Percentiles rank a stretch among this genome's conserved stretches.
These are phyloP conservation scores for Mycena albidolilacea DNA, from an alignment of 768 basidiomycete species.

Conservation along the genomic window DNA sequence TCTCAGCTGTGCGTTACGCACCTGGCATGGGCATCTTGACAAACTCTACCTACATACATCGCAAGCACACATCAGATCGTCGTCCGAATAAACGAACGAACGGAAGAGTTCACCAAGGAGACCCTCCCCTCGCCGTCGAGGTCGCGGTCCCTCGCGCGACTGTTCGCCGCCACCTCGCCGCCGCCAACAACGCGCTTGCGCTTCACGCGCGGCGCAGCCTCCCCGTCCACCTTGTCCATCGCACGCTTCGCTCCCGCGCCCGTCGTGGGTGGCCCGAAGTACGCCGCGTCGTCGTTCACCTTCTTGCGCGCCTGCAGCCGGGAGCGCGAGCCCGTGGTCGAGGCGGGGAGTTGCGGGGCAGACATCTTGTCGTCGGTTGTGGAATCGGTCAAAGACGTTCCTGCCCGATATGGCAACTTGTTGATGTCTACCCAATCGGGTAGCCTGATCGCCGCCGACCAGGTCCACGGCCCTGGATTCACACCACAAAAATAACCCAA, in stretches of 20 bases:
- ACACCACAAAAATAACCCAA: background rate
- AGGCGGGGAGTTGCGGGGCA: constrained; percentile 48
- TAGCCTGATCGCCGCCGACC: background rate
- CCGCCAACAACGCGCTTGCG: constrained; percentile 67
- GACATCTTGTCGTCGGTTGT: constrained; percentile 49
- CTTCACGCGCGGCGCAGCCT: constrained; percentile 71
- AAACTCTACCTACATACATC: constrained; percentile 76
- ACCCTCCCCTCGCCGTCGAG: constrained; percentile 57
- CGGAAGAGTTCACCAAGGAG: constrained; percentile 53
- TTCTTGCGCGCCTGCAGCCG: constrained; percentile 76
- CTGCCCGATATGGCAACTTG: background rate
- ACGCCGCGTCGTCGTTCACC: constrained; percentile 78
- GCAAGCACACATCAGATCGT: constrained; percentile 24
- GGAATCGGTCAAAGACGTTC: background rate
- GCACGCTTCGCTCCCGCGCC: constrained; percentile 73
- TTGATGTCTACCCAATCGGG: background rate
- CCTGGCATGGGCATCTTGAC: constrained; percentile 71
- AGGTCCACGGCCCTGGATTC: background rate
- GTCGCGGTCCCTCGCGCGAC: constrained; percentile 43
- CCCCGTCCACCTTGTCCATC: constrained; percentile 78
- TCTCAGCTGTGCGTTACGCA: constrained; percentile 2
- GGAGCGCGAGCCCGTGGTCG: constrained; percentile 68
- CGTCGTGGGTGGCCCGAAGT: constrained; percentile 69
- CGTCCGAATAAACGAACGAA: constrained; percentile 9
- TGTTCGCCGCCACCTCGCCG: constrained; percentile 44